Evolutionary conservation across 31 red algal genomes (phyloP), one percentile per base, ranked within the genome.

Genomic region (Odonthalia washingtoniensis): DNA sequence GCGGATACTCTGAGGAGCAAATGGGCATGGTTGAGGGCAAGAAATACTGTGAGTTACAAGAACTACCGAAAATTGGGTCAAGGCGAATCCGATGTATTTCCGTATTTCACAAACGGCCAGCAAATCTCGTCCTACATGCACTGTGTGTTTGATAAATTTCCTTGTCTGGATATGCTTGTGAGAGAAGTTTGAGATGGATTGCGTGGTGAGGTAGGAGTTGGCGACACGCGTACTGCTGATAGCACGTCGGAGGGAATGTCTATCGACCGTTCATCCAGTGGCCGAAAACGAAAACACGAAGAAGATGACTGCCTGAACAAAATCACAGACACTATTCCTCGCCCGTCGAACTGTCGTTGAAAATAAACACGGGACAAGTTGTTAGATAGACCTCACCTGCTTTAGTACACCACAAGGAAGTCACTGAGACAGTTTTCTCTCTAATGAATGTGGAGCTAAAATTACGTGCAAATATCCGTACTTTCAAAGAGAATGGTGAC

Each of bases 111-210:
- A 0, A n/a, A 27, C 43, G 0, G 80, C 6, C 28, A 70, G 0
- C 5, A 66, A 5, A 70, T 30, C 18, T 16, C 32, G 0, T 83
- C 0, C 27, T 78, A 87, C 49, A 87, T 87, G 84, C 31, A 78
- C 46, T 78, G 66, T 30, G 46, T 87, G 17, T 87, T 78, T 44
- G 3, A 0, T 14, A 26, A 64, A 24, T 43, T 45, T 78, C 84
- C 73, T 28, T 61, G 31, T 24, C 30, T 87, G 4, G 31, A 78
- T 16, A 70, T 42, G n/a, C 6, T 87, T 62, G 14, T 68, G 6
- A 36, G 73, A 27, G 52, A 49, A 37, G 21, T 78, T 21, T 40
- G 36, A 18, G 33, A 49, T 18, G 74, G 17, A 24, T 30, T n/a
- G 3, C 45, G 57, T 44, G 57, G 65, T 3, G 52, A 87, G 57